A percentile compares a stretch with the other conserved stretches of the same genome.
Conservation (phyloP, 805 yeast species). For the Alloascoidea hylecoeti region DNA sequence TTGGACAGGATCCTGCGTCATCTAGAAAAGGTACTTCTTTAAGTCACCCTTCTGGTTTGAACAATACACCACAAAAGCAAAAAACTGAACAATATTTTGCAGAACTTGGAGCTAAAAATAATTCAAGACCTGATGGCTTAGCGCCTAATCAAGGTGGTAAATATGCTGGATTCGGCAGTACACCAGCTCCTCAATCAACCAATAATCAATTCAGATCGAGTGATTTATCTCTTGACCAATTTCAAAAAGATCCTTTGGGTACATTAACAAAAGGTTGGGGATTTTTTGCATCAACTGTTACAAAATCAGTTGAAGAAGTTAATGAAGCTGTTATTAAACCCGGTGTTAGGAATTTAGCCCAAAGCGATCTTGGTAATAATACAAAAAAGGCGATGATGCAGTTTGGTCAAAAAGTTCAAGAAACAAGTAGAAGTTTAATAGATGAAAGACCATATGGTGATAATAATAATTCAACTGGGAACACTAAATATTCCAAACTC, state of each 20-base stretch:
- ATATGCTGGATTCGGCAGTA: slow-evolving; percentile 82
- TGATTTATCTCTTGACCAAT: slow-evolving; percentile 47
- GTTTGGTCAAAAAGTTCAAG: slow-evolving; percentile 89
- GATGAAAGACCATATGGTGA: slow-evolving; percentile 19
- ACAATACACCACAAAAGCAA: slow-evolving; percentile 22
- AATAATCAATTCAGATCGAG: slow-evolving; percentile 29
- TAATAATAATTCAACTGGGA: slow-evolving; percentile 18
- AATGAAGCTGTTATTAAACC: slow-evolving; percentile 86
- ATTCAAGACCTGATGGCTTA: slow-evolving; percentile 55
- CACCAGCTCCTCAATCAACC: slow-evolving; percentile 37
- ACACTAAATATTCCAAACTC: slow-evolving; percentile 17
- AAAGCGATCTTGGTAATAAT: slow-evolving; percentile 65
- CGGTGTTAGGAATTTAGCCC: slow-evolving; percentile 67
- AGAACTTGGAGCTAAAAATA: slow-evolving; percentile 59
- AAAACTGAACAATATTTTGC: slow-evolving; percentile 77
- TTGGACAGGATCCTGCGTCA: slow-evolving; percentile 4
- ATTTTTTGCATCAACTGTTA: slow-evolving; percentile 71
- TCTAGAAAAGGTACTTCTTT: slow-evolving; percentile 2
- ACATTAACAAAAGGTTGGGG: slow-evolving; percentile 92
- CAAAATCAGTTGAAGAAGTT: slow-evolving; percentile 74
- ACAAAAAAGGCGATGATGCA: slow-evolving; percentile 92
- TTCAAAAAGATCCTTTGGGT: slow-evolving; percentile 82
- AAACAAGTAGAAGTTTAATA: slow-evolving; percentile 63
- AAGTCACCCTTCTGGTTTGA: slow-evolving; percentile 1
- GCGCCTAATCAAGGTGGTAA: slow-evolving; percentile 95